Evolutionary conservation across 106 monocot species (phyloP).

Genomic region (Iris macrosiphon): DNA sequence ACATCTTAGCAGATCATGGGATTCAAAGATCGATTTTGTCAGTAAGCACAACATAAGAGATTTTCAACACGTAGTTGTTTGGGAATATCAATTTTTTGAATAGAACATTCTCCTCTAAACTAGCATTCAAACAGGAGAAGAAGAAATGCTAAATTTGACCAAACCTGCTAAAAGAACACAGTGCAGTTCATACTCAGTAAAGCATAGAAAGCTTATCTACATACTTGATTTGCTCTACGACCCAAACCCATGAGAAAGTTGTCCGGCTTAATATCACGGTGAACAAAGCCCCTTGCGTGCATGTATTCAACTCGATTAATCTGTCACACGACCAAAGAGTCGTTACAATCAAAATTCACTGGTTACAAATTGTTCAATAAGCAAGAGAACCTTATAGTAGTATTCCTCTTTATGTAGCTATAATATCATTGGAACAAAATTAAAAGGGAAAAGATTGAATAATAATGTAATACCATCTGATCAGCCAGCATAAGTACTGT

Average conservation of each 20-base stretch:
- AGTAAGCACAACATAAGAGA: too few relatives aligned
- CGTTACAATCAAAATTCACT: background rate
- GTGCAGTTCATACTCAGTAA: too few relatives aligned
- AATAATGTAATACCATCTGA: slow-evolving; percentile 12
- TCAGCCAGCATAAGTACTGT: slow-evolving; percentile 54
- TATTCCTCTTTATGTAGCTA: background rate
- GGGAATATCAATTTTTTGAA: too few relatives aligned
- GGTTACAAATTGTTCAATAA: background rate
- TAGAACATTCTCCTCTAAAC: too few relatives aligned
- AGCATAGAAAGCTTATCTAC: too few relatives aligned
- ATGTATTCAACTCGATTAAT: slow-evolving; percentile 36
- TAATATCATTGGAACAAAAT: background rate
- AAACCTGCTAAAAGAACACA: too few relatives aligned
- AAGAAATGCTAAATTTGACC: too few relatives aligned
- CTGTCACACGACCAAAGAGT: slow-evolving; percentile 15
- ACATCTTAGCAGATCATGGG: too few relatives aligned
- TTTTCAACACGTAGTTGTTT: too few relatives aligned
- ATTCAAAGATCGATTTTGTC: too few relatives aligned
- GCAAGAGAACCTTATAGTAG: background rate
- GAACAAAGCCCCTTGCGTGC: slow-evolving; percentile 42
- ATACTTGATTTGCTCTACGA: slow-evolving; percentile 38
- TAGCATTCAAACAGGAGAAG: too few relatives aligned
- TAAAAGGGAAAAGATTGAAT: background rate
- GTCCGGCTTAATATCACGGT: slow-evolving; percentile 49
- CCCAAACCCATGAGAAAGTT: slow-evolving; percentile 53